phyloP scores from a whole-genome alignment of 1,139 yeast species.

The Pichia sp. region DNA sequence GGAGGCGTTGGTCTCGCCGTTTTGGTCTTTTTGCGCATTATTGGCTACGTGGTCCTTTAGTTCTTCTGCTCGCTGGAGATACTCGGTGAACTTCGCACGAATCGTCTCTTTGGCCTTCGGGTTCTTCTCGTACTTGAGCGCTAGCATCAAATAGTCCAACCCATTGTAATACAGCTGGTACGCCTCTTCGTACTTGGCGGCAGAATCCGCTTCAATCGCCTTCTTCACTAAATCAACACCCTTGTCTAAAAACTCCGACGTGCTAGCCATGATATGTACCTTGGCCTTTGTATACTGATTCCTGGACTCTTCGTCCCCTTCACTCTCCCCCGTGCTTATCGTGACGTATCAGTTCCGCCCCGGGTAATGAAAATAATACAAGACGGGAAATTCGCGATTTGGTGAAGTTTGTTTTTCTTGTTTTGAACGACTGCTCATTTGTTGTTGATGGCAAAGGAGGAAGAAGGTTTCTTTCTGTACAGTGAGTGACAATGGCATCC shows the following conservation, averaged over 20 bases:
- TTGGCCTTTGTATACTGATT: background rate
- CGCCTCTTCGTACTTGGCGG: conserved; percentile 88
- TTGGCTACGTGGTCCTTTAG: conserved; percentile 83
- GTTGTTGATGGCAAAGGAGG: no score
- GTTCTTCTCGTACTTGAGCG: conserved; percentile 92
- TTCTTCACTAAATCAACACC: conserved; percentile 91
- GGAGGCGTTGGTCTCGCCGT: conserved; percentile 41
- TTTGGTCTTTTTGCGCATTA: conserved; percentile 38
- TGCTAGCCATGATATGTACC: conserved; percentile 28
- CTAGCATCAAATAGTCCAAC: conserved; percentile 89
- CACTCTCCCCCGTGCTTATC: background rate
- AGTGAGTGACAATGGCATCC: conserved; percentile 14
- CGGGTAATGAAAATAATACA: no score
- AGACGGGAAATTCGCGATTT: no score
- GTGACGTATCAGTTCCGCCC: no score
- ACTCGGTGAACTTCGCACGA: conserved; percentile 83
- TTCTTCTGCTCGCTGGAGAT: conserved; percentile 88
- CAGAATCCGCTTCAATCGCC: conserved; percentile 93
- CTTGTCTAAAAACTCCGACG: conserved; percentile 75
- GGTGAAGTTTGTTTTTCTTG: no score
- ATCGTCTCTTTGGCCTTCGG: conserved; percentile 83
- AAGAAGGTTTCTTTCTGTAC: no score
- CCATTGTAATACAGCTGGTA: conserved; percentile 90
- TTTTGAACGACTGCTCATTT: no score
- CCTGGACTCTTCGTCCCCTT: background rate